Evolutionary conservation across 2,329 filamentous ascomycete species (phyloP).

Genomic region (Stemphylium beticola): DNA sequence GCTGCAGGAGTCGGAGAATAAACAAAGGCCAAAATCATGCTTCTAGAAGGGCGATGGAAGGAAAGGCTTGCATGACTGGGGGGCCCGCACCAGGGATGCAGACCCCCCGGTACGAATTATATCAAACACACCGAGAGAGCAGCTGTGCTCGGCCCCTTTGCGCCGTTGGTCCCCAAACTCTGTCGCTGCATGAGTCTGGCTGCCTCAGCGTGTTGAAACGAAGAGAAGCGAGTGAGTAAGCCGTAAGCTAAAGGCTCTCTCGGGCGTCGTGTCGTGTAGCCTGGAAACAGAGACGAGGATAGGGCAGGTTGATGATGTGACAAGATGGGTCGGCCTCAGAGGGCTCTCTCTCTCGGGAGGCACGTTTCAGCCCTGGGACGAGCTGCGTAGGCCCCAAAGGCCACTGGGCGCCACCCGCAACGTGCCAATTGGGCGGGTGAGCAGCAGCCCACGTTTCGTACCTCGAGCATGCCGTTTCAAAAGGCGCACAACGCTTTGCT

Average conservation of each 20-base stretch:
- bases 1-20: slow-evolving; percentile 26
- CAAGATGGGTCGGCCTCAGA: slow-evolving; percentile 3
- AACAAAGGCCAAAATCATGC: not conserved
- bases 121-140: slow-evolving; percentile 5
- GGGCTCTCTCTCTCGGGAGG: slow-evolving; percentile 7
- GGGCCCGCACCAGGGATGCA: slow-evolving; percentile 4
- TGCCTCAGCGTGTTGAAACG: slow-evolving; percentile 4
- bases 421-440: slow-evolving; percentile 15
- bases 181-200: slow-evolving; percentile 1
- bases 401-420: slow-evolving; percentile 1
- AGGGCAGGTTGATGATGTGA: slow-evolving; percentile 13
- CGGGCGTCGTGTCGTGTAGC: not conserved
- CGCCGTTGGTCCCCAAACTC: not conserved
- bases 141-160: slow-evolving; percentile 3
- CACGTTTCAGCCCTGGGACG: slow-evolving; percentile 23
- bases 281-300: slow-evolving; percentile 7
- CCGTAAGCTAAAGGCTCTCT: not conserved
- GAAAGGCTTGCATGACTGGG: not conserved
- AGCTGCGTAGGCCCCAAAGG: not conserved
- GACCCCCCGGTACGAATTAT: not conserved
- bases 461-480: slow-evolving; percentile 8
- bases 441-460: slow-evolving; percentile 31
- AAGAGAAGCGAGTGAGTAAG: not conserved
- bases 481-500: slow-evolving; percentile 11
- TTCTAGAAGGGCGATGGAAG: slow-evolving; percentile 35